These are phyloP conservation scores for Colletotrichum lini DNA, from an alignment of 2,329 filamentous ascomycete species.

Conservation along the genomic window DNA sequence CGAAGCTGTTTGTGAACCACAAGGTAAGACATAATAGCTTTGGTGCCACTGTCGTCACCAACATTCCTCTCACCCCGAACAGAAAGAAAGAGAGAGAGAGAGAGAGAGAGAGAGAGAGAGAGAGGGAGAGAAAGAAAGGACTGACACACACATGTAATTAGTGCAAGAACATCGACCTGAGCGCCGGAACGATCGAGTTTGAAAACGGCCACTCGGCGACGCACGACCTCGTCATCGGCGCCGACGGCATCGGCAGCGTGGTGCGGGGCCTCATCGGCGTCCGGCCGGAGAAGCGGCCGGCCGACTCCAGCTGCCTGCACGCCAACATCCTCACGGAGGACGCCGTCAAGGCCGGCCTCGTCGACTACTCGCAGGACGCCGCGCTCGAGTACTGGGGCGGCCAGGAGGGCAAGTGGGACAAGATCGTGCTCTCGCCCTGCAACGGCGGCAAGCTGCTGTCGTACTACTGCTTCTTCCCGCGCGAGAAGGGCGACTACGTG, in stretches of 20 bases:
- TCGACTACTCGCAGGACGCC: slow-evolving; percentile 72
- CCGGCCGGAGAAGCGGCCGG: slow-evolving; percentile 69
- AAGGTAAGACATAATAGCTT: slow-evolving; percentile 51
- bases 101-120: too few species aligned
- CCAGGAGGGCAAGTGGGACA: slow-evolving; percentile 73
- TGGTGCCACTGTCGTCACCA: too few species aligned
- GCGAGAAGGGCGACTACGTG: slow-evolving; percentile 71
- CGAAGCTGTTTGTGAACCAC: slow-evolving; percentile 70
- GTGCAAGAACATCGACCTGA: slow-evolving; percentile 67
- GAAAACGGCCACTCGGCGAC: slow-evolving; percentile 63
- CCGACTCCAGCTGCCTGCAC: slow-evolving; percentile 74
- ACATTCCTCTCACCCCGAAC: too few species aligned
- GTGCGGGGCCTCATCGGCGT: slow-evolving; percentile 76
- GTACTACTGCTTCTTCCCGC: slow-evolving; percentile 80
- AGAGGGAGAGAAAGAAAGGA: too few species aligned
- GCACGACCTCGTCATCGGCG: slow-evolving; percentile 75
- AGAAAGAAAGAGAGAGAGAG: too few species aligned
- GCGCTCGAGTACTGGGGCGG: slow-evolving; percentile 82
- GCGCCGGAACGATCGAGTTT: slow-evolving; percentile 65
- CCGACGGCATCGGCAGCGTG: slow-evolving; percentile 78
- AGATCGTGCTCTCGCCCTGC: slow-evolving; percentile 80
- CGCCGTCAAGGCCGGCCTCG: slow-evolving; percentile 71
- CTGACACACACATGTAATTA: slow-evolving; percentile 25
- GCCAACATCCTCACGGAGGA: slow-evolving; percentile 74
- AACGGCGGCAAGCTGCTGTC: slow-evolving; percentile 75